These are phyloP conservation scores for Daldinia childiae DNA, from an alignment of 495 filamentous ascomycete genomes.

Conservation along the genomic window DNA sequence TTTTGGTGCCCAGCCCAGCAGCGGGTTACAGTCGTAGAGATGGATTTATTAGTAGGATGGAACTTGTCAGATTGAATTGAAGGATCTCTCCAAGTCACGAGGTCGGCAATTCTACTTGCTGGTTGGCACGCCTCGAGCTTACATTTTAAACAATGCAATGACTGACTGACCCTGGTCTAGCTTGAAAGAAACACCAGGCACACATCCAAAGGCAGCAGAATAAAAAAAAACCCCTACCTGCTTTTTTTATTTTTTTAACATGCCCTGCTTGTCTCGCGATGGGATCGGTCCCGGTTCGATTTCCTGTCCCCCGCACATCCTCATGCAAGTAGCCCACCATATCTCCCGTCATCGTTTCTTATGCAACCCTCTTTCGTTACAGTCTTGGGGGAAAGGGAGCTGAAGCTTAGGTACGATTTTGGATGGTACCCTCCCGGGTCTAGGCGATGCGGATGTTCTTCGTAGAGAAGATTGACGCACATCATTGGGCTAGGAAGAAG, in stretches of 20 bases:
- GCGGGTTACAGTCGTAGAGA: slow-evolving; percentile 42
- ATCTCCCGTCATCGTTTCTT: slow-evolving; percentile 43
- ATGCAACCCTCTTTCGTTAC: slow-evolving; percentile 42
- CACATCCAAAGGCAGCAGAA: slow-evolving; percentile 4
- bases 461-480: slow-evolving; percentile 33
- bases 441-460: slow-evolving; percentile 21
- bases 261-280: slow-evolving; percentile 40
- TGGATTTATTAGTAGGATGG: slow-evolving; percentile 33
- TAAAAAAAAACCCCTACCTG: slow-evolving; percentile 20
- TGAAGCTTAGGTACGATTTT: slow-evolving; percentile 9
- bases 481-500: slow-evolving; percentile 36
- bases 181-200: slow-evolving; percentile 29
- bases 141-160: slow-evolving; percentile 3
- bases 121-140: slow-evolving; percentile 31
- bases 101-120: slow-evolving; percentile 34
- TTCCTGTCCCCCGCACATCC: slow-evolving; percentile 47
- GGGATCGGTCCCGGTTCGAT: slow-evolving; percentile 46
- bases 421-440: slow-evolving; percentile 2
- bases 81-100: slow-evolving; percentile 40
- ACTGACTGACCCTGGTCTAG: slow-evolving; percentile 14
- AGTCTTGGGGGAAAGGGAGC: slow-evolving; percentile 17
- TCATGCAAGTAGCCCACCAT: slow-evolving; percentile 46
- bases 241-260: not conserved
- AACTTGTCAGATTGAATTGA: slow-evolving; percentile 37
- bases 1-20: slow-evolving; percentile 34